phyloP scores from a whole-genome alignment of 31 red algal species.

The Asparagopsis taxiformis region DNA sequence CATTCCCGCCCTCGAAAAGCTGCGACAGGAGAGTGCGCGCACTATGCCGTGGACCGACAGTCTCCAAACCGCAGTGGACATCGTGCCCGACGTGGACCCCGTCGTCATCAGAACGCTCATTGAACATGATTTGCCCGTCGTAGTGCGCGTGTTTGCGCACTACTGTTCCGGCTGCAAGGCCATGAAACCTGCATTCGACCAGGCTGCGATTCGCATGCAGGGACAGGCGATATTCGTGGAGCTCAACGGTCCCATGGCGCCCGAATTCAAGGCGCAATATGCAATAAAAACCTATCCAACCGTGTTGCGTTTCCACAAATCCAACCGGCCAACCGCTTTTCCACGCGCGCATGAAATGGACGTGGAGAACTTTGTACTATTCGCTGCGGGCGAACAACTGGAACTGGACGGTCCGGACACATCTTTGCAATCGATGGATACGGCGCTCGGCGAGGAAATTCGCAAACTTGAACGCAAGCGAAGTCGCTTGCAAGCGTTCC shows the following conservation, averaged over 20 bases:
- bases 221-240: slow-evolving; percentile 36
- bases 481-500: slow-evolving; percentile 14
- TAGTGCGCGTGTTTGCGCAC: slow-evolving; percentile 63
- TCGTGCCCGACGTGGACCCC: slow-evolving; percentile 44
- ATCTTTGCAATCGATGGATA: neutral
- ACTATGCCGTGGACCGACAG: slow-evolving; percentile 7
- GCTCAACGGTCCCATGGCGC: slow-evolving; percentile 56
- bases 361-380: neutral
- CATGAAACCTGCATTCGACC: slow-evolving; percentile 55
- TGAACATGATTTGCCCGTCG: slow-evolving; percentile 25
- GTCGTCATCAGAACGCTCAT: slow-evolving; percentile 35
- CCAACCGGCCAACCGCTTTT: neutral
- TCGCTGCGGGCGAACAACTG: slow-evolving; percentile 3
- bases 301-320: slow-evolving; percentile 35
- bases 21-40: slow-evolving; percentile 40
- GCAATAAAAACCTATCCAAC: slow-evolving; percentile 37
- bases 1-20: slow-evolving; percentile 15
- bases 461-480: neutral
- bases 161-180: slow-evolving; percentile 71
- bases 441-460: neutral
- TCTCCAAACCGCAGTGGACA: neutral
- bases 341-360: neutral
- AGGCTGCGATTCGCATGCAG: slow-evolving; percentile 11
- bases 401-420: neutral
- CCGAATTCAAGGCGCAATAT: slow-evolving; percentile 47